Base-by-base conservation (phyloP, 2,329 filamentous ascomycete genomes). In the Tetracladium maxilliforme region DNA sequence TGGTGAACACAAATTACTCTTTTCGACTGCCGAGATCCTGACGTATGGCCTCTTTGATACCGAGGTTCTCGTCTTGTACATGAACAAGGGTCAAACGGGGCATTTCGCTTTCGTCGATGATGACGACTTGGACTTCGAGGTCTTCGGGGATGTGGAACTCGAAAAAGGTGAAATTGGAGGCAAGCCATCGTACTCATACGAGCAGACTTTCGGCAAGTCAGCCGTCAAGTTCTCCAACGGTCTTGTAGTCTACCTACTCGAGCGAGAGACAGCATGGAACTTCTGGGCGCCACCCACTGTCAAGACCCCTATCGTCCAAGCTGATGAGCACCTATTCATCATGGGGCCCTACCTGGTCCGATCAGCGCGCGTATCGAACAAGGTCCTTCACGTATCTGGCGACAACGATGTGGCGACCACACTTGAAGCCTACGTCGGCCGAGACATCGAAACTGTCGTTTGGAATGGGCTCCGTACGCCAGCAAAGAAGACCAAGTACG, bases 221-320 rank as follows among this genome's bases (percentile, higher is more conserved):
- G 50, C 54, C 1, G 37, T 70, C 3, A 44, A 55, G 19, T 59
- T 68, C 26, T 57, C 56, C 0, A 58, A 63, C 24, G 56, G 56
- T 1, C 46, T 61, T 4, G 30, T 66, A 2, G 45, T 61, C 4
- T 64, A 66, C 28, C 47, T 71, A 5, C 48, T 70, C 4, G 64
- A 70, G 21, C 51, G 58, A 13, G 41, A 52, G 8, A 56, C 62
- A 0, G 66, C 62, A 2, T 70, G 61, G 56, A 59, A 56, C 6
- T 65, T 70, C 38, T 70, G 61, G 47, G 64, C 64, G 3, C 56
- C 64, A 4, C 36, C 61, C 4, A 57, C 55, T 7, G 56, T 55
- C 1, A 37, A 35, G 2, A 47, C 58, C 27, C 64, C 64, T 0
- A 43, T 47, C 20, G 53, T 64, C 11, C 40, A 43, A 3, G 48